Evolutionary conservation across 1,284 basidiomycete genomes (phyloP), one percentile per base, ranked within the genome.

Genomic region (Sporisorium reilianum): DNA sequence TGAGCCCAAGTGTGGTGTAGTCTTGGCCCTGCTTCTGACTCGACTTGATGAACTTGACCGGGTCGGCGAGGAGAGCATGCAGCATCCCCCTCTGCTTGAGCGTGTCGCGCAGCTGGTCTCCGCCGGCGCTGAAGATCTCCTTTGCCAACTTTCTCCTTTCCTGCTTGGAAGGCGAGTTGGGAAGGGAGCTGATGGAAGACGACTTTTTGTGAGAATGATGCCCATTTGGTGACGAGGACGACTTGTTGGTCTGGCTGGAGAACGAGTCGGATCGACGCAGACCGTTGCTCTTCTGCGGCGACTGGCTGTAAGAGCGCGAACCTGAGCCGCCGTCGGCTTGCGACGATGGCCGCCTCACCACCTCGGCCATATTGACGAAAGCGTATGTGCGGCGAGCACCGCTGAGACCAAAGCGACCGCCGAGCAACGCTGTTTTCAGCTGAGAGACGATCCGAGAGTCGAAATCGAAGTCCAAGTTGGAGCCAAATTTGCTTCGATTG

Each of bases 51-150:
- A 76, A 76, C 22, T 54, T 55, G 62, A 76, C 74, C 1, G 74
- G 74, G 18, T 76, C 74, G 5, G 74, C 54, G 30, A 76, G 65
- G 22, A 55, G 65, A 44, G 32, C 80, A 63, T 22, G 83, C 46
- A 48, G 63, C 81, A 41, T 90, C 77, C 20, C 66, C 14, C 63
- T 34, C 53, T 73, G 74, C 38, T 77, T 72, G 42, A 72, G 52
- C 8, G 74, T 73, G 12, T 56, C 62, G 16, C 55, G 49, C 9
- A 72, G 55, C 16, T 62, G 63, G 28, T 75, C 72, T 14, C 42
- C 55, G 28, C 60, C 54, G 0, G 63, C 48, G 5, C 54, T 60
- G 14, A 70, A 53, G 41, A 70, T 66, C 49, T 70, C 52, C 32
- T 65, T 60, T 5, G 67, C 64, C 0, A 66, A 53, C 61, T 67